phyloP scores from a whole-genome alignment of 2,329 filamentous ascomycete genomes.

The Dactylellina haptotyla region DNA sequence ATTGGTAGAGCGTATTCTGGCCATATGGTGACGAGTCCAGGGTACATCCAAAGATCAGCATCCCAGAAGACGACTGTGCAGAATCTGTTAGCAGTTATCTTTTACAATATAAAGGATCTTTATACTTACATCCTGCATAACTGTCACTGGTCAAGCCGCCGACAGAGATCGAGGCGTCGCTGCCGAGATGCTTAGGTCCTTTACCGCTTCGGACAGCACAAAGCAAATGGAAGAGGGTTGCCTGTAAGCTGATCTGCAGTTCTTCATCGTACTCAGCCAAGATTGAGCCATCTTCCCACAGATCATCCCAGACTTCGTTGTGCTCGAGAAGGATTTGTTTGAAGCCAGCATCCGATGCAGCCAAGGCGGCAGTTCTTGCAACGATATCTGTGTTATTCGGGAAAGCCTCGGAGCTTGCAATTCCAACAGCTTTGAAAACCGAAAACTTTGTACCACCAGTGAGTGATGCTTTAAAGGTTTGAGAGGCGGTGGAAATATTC shows the following conservation, averaged over 20 bases:
- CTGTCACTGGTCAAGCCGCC: slow-evolving; percentile 74
- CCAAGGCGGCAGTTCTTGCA: slow-evolving; percentile 68
- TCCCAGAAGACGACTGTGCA: slow-evolving; percentile 70
- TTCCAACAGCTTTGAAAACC: slow-evolving; percentile 74
- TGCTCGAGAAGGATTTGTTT: slow-evolving; percentile 68
- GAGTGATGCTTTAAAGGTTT: slow-evolving; percentile 68
- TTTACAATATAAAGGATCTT: no score
- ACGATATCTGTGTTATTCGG: slow-evolving; percentile 61
- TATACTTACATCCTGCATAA: slow-evolving; percentile 67
- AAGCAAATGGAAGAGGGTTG: slow-evolving; percentile 69
- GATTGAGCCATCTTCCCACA: slow-evolving; percentile 71
- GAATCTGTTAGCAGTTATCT: not conserved
- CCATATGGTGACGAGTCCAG: slow-evolving; percentile 72
- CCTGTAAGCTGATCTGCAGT: slow-evolving; percentile 67
- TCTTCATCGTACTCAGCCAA: slow-evolving; percentile 63
- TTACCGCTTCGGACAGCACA: slow-evolving; percentile 65
- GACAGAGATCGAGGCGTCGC: slow-evolving; percentile 72
- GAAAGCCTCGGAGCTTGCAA: slow-evolving; percentile 76
- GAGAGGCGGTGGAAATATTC: slow-evolving; percentile 73
- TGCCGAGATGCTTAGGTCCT: slow-evolving; percentile 68
- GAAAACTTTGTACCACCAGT: slow-evolving; percentile 67
- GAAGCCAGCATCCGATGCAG: slow-evolving; percentile 68
- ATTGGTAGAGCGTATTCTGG: slow-evolving; percentile 72
- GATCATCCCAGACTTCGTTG: slow-evolving; percentile 70
- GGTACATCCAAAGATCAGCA: slow-evolving; percentile 75